phyloP scores from a whole-genome alignment of 2,329 filamentous ascomycete genomes.

The Lachnum nothofagi region DNA sequence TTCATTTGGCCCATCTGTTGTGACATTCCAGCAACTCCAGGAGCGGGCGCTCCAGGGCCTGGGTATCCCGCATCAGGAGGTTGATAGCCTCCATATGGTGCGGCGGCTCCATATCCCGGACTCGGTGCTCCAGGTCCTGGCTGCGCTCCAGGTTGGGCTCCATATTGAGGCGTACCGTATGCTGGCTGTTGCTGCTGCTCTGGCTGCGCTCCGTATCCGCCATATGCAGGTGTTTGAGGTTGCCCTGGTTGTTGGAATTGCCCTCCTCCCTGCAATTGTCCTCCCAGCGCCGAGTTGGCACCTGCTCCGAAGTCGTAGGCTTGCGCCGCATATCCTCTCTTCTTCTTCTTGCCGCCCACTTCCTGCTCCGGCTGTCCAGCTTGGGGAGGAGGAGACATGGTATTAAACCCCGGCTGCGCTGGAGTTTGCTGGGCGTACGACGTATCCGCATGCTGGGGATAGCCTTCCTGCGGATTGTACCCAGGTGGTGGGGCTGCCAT shows the following conservation, averaged over 20 bases:
- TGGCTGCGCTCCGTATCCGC: constrained; percentile 30
- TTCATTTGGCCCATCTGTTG: constrained; percentile 79
- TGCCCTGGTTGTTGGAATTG: constrained; percentile 37
- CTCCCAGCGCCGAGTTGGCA: constrained; percentile 69
- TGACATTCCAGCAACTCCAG: constrained; percentile 64
- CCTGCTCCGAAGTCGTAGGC: constrained; percentile 89
- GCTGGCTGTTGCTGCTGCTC: constrained; percentile 26
- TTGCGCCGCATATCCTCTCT: constrained; percentile 88
- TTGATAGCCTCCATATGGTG: constrained; percentile 53
- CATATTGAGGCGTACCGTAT: constrained; percentile 30
- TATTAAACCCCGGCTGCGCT: constrained; percentile 31
- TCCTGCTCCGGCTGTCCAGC: constrained; percentile 38
- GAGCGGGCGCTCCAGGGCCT: constrained; percentile 39
- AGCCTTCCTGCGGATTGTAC: constrained; percentile 41
- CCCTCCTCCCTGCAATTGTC: constrained; percentile 56
- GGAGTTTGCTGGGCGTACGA: constrained; percentile 41
- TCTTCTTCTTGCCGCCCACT: constrained; percentile 72
- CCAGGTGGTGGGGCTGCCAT: constrained; percentile 49
- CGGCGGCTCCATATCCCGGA: constrained; percentile 31
- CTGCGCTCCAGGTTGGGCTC: constrained; percentile 33
- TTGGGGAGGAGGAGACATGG: constrained; percentile 27
- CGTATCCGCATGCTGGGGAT: constrained; percentile 43
- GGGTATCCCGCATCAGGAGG: constrained; percentile 64
- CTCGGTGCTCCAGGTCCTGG: constrained; percentile 35
- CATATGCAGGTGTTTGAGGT: constrained; percentile 35